A percentile compares a stretch with the other conserved stretches of the same genome.
Conservation (phyloP, 2,329 filamentous ascomycete genomes). For the Epichloe glyceriae region DNA sequence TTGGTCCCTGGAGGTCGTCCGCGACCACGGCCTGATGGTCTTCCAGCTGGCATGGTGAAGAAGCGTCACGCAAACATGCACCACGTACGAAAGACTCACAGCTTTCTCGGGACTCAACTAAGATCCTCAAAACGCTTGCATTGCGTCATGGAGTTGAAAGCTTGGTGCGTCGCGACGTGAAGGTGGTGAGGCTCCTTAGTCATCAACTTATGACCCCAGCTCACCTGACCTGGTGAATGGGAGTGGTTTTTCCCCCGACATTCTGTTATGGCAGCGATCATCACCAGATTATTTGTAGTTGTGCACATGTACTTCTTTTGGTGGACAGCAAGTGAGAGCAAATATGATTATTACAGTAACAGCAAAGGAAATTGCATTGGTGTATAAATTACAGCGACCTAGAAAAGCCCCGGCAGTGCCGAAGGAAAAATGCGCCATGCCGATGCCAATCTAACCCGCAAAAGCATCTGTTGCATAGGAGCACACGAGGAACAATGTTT, state of each 20-base stretch:
- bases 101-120: too few relatives aligned
- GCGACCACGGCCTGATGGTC: slow-evolving; percentile 17
- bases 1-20: slow-evolving; percentile 15
- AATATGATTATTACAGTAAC: slow-evolving; percentile 7
- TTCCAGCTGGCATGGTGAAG: slow-evolving; percentile 29
- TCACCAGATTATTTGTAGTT: background rate
- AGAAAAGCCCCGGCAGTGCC: slow-evolving; percentile 34
- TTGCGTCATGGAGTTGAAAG: background rate
- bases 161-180: background rate
- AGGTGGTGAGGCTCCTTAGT: slow-evolving; percentile 2
- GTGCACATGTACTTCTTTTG: background rate
- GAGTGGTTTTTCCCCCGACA: too few relatives aligned
- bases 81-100: too few relatives aligned
- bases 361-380: slow-evolving; percentile 39
- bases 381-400: slow-evolving; percentile 52
- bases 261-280: background rate
- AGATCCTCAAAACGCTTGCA: background rate
- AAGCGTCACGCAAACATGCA: too few relatives aligned
- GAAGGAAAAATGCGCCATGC: slow-evolving; percentile 32
- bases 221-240: background rate
- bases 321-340: background rate
- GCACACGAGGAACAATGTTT: slow-evolving; percentile 16
- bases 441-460: slow-evolving; percentile 37
- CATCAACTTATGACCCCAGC: background rate
- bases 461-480: slow-evolving; percentile 28